These are phyloP conservation scores for Aspergillus biplanus DNA, from an alignment of 495 filamentous ascomycete genomes.

Conservation along the genomic window DNA sequence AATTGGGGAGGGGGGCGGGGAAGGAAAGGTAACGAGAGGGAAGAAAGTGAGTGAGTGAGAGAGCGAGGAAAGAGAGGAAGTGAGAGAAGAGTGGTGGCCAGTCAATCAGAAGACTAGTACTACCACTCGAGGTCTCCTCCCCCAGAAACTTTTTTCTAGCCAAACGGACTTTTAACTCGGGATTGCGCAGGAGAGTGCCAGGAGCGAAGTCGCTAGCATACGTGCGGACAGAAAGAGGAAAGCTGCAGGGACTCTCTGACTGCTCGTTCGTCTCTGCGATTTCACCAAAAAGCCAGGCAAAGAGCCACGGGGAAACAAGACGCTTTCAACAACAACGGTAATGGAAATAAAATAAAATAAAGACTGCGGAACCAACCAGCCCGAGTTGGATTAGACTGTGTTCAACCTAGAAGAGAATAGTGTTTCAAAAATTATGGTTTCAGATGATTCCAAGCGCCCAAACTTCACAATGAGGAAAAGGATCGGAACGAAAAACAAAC, in stretches of 20 bases:
- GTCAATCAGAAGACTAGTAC: constrained; percentile 22
- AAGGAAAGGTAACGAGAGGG: constrained; percentile 7
- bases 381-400: constrained; percentile 27
- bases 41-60: constrained; percentile 8
- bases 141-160: constrained; percentile 29
- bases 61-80: constrained; percentile 11
- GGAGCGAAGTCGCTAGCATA: constrained; percentile 27
- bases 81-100: constrained; percentile 12
- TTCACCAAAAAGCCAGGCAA: constrained; percentile 17
- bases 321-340: constrained; percentile 16
- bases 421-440: constrained; percentile 33
- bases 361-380: constrained; percentile 26
- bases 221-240: constrained; percentile 35
- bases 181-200: constrained; percentile 38
- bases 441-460: constrained; percentile 30
- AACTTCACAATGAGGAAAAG: constrained; percentile 25
- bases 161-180: constrained; percentile 44
- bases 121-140: constrained; percentile 23
- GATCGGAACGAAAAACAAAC: constrained; percentile 23
- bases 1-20: background rate
- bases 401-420: constrained; percentile 29
- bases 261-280: constrained; percentile 20
- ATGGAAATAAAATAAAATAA: constrained; percentile 19
- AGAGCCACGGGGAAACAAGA: constrained; percentile 22
- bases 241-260: constrained; percentile 43